Evolutionary conservation across 2,329 filamentous ascomycete species (phyloP).

Genomic region (Coniella lustricola): DNA sequence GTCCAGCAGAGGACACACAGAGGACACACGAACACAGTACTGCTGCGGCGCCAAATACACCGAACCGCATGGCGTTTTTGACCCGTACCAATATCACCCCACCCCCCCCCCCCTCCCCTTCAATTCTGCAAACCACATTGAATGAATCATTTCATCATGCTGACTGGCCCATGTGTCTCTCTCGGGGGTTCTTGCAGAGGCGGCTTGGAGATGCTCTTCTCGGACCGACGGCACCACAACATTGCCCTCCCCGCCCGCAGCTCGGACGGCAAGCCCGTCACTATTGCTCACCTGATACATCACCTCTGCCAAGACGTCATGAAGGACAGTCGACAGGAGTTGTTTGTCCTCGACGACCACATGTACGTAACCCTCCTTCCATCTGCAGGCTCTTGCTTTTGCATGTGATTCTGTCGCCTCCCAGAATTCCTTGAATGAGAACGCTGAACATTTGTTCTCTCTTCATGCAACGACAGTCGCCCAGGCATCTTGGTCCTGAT

Average conservation of each 20-base stretch:
- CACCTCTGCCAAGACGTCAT: conserved; percentile 77
- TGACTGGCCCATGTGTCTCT: background rate
- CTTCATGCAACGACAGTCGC: too few species aligned
- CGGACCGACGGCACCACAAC: conserved; percentile 67
- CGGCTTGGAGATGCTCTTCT: conserved; percentile 90
- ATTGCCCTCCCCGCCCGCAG: conserved; percentile 60
- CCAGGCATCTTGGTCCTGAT: conserved; percentile 94
- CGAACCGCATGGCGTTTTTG: background rate
- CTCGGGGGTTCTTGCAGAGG: conserved; percentile 54
- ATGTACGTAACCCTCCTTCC: conserved; percentile 59
- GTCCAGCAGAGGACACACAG: background rate
- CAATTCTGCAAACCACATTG: too few species aligned
- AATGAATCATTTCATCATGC: background rate
- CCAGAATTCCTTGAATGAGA: too few species aligned
- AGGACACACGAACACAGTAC: conserved; percentile 1
- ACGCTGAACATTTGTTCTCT: background rate
- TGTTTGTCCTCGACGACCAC: conserved; percentile 81
- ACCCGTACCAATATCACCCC: background rate
- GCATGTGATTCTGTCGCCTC: too few species aligned
- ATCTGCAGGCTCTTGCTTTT: background rate
- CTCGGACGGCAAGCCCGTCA: conserved; percentile 53
- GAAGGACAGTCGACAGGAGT: conserved; percentile 76
- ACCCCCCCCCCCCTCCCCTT: too few species aligned
- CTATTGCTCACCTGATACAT: conserved; percentile 67
- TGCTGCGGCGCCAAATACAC: background rate